Evolutionary conservation across 179 eudicot genomes (phyloP), one percentile per base, ranked within the genome.

Genomic region (Carnegiea gigantea): DNA sequence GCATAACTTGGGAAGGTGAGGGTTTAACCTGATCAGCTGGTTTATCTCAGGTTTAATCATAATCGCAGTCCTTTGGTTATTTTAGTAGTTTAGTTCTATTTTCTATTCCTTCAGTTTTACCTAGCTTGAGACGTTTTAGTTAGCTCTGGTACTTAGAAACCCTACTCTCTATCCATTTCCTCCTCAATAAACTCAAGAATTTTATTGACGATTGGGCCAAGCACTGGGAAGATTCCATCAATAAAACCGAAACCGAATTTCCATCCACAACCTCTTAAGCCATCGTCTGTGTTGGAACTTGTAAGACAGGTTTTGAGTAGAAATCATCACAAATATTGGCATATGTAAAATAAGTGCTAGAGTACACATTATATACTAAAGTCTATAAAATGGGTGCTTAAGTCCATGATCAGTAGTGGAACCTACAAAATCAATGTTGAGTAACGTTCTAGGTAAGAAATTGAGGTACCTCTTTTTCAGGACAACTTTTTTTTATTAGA

Each of bases 211-310:
- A 85, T 73, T 10, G 95, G 97, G 83, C 97, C 92, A 76, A 94
- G 87, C 43, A 94, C 97, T 0, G 98, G 98, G 77, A 94, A 94
- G 80, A 94, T 83, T 5, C 98, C 98, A 81, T 94, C 98, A 62
- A 93, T 94, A 83, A 93, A 94, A 44, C 98, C 95, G 36, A 95
- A 94, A 36, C 98, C 98, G 76, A 89, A 94, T 84, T 93, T 91
- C 97, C 97, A 94, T 77, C 98, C 98, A 38, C 84, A 87, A 75
- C 98, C 95, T 78, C 97, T 90, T 80, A 94, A 84, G 60, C 95
- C 90, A 75, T 97, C 95, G 48, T 94, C 98, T 94, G 76, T 51
- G 83, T 26, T 60, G 4, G 64, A 5, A 62, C 21, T 5, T 30
- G 23, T 10, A 73, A 77, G 71, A 24, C 53, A 71, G 70, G 33